These are phyloP conservation scores for Castanea sativa DNA, from an alignment of 306 rosid species.

Conservation along the genomic window DNA sequence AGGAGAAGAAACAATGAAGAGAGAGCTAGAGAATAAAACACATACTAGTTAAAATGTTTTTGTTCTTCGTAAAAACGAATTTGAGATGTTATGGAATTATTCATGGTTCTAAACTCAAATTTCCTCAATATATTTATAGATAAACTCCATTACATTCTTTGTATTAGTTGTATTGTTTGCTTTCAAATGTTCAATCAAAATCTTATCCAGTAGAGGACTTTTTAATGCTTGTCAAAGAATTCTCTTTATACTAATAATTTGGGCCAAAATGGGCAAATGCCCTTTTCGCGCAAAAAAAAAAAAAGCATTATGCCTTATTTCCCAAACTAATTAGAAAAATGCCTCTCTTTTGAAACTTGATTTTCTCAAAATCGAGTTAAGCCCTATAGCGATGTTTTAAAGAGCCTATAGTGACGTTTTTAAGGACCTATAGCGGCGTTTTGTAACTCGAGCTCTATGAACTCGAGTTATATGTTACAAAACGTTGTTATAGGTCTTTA, in stretches of 20 bases:
- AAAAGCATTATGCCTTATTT: too few relatives aligned
- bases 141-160: background rate
- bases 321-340: too few relatives aligned
- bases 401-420: too few relatives aligned
- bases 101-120: constrained; percentile 6
- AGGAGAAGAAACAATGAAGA: constrained; percentile 26
- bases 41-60: background rate
- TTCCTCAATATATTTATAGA: background rate
- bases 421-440: too few relatives aligned
- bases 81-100: background rate
- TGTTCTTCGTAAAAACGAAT: background rate
- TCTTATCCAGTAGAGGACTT: background rate
- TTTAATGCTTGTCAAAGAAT: background rate
- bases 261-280: too few relatives aligned
- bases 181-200: constrained; percentile 10
- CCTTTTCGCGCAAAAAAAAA: too few relatives aligned
- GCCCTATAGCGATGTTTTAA: too few relatives aligned
- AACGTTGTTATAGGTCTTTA: too few relatives aligned
- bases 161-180: background rate
- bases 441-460: too few relatives aligned
- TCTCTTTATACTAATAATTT: background rate
- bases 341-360: too few relatives aligned
- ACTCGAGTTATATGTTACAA: too few relatives aligned
- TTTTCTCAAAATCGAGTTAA: too few relatives aligned
- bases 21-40: constrained; percentile 11